phyloP scores from a whole-genome alignment of 768 basidiomycete genomes.

The Tephrocybe sp. region DNA sequence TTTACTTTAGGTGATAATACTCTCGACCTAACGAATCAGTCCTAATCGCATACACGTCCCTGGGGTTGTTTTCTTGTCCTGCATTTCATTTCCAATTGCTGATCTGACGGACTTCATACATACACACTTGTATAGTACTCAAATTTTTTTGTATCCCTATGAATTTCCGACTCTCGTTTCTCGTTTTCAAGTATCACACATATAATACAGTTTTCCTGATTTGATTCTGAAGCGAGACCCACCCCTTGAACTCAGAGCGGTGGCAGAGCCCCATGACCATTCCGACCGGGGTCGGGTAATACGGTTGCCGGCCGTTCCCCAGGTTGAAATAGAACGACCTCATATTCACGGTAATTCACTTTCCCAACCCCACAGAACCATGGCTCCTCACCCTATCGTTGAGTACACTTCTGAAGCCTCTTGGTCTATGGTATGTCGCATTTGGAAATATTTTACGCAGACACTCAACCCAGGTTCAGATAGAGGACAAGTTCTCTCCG shows the following conservation, averaged over 20 bases:
- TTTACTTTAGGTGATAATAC: conserved; percentile 54
- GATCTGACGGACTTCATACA: not conserved
- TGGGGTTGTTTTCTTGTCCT: not conserved
- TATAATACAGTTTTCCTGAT: too few relatives aligned
- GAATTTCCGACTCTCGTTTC: conserved; percentile 3
- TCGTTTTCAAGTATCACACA: too few relatives aligned
- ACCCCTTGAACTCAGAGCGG: too few relatives aligned
- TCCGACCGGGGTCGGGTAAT: conserved; percentile 11
- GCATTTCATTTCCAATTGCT: not conserved
- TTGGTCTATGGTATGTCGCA: conserved; percentile 73
- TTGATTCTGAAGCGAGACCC: too few relatives aligned
- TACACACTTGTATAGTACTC: conserved; percentile 10
- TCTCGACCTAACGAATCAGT: conserved; percentile 35
- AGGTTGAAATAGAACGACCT: not conserved
- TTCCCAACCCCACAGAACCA: conserved; percentile 23
- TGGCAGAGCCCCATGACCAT: too few relatives aligned
- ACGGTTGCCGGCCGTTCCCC: conserved; percentile 12
- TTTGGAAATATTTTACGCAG: not conserved
- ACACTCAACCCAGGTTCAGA: conserved; percentile 35
- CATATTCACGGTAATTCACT: conserved; percentile 1
- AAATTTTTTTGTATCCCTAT: conserved; percentile 12
- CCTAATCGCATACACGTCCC: not conserved
- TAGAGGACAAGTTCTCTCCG: conserved; percentile 91
- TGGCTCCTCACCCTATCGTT: conserved; percentile 69
- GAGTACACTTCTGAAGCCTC: conserved; percentile 80